Conservation (phyloP, 2,329 filamentous ascomycete species). For the Verticillium zaregamsianum region DNA sequence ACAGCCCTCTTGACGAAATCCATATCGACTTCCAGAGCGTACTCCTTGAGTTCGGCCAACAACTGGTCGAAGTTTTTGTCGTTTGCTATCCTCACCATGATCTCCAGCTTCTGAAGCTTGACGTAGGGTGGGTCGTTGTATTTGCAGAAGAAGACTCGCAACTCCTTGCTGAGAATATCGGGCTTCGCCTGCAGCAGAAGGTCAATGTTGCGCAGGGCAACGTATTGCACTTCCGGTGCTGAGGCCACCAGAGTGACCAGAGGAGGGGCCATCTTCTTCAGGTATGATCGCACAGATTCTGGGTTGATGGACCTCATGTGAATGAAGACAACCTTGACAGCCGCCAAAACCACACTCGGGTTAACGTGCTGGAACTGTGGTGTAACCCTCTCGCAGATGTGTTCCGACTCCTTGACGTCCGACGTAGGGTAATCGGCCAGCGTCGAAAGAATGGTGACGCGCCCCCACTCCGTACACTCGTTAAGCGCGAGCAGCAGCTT, state of each 20-base stretch:
- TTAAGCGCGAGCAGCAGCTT: constrained; percentile 96
- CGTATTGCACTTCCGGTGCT: constrained; percentile 95
- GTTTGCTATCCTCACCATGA: constrained; percentile 99
- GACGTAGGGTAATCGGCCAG: constrained; percentile 80
- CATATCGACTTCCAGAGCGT: constrained; percentile 97
- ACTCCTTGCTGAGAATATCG: constrained; percentile 93
- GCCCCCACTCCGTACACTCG: constrained; percentile 97
- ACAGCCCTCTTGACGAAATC: constrained; percentile 94
- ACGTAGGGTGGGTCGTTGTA: constrained; percentile 98
- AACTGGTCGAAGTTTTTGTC: constrained; percentile 95
- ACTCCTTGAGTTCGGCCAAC: constrained; percentile 91
- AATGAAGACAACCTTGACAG: constrained; percentile 94
- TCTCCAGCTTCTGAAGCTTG: constrained; percentile 96
- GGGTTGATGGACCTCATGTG: constrained; percentile 84
- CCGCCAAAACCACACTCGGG: constrained; percentile 92
- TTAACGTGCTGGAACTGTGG: constrained; percentile 99
- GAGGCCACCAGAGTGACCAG: constrained; percentile 92
- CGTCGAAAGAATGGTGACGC: constrained; percentile 88
- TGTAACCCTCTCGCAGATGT: constrained; percentile 93
- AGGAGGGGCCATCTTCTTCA: constrained; percentile 98
- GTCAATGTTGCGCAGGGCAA: constrained; percentile 93
- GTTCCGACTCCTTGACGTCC: constrained; percentile 95
- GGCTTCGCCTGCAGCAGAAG: constrained; percentile 92
- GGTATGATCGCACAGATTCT: constrained; percentile 77
- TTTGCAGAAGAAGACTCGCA: constrained; percentile 99